These are phyloP conservation scores for Crithidia fasciculata DNA, from an alignment of 208 protist genomes.

Conservation along the genomic window DNA sequence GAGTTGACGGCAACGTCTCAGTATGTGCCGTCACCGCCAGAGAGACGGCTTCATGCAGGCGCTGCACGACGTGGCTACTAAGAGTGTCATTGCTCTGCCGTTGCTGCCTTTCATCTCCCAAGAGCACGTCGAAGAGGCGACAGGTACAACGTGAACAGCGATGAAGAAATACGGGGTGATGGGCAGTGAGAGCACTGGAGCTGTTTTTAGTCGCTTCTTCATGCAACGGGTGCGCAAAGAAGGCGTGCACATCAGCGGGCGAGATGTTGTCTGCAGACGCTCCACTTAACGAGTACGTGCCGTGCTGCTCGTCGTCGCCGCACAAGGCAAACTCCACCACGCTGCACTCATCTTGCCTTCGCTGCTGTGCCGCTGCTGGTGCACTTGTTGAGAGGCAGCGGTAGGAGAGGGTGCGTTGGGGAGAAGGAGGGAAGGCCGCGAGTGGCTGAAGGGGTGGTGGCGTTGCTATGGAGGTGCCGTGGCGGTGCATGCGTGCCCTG, in stretches of 20 bases:
- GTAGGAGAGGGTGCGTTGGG: neutral
- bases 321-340: constrained; percentile 1
- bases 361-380: neutral
- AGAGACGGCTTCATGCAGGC: neutral
- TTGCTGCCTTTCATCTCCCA: neutral
- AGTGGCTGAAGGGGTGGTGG: neutral
- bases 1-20: neutral
- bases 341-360: neutral
- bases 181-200: neutral
- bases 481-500: too few relatives aligned
- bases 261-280: neutral
- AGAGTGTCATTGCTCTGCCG: neutral
- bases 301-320: neutral
- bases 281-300: neutral
- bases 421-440: neutral
- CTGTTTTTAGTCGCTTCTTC: too few relatives aligned
- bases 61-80: too few relatives aligned
- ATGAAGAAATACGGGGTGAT: constrained; percentile 3
- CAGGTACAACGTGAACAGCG: neutral
- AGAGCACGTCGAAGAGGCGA: constrained; percentile 9
- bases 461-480: too few relatives aligned
- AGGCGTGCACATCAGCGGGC: neutral
- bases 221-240: neutral
- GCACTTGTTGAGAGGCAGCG: neutral
- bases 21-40: constrained; percentile 7